Evolutionary conservation across 2,329 filamentous ascomycete genomes (phyloP), one percentile per base, ranked within the genome.

Genomic region (Elsinoe ampelina): DNA sequence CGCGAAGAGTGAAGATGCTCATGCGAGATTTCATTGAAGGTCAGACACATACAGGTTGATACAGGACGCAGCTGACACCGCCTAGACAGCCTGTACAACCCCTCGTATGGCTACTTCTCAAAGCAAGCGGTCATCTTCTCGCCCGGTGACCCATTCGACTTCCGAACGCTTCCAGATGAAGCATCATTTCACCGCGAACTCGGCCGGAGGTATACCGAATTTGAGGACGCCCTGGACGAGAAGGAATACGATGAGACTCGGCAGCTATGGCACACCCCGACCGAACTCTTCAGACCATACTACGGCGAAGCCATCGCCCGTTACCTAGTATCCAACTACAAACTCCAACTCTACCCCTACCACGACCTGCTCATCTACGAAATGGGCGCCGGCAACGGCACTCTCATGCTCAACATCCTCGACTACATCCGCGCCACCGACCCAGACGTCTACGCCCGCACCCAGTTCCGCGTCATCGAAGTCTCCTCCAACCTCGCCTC

Each of bases 351-450:
- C 57, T 97, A 93, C 70, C 93, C 93, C 2, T 96, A 97, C 76
- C 85, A 96, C 72, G 93, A 98, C 72, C 81, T 98, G 54, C 88
- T 95, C 65, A 95, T 98, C 70, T 98, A 96, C 79, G 93, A 98
- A 71, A 95, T 98, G 87, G 93, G 93, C 54, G 93, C 93, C 38
- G 93, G 93, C 65, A 92, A 95, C 66, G 93, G 93, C 61, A 98
- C 95, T 0, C 81, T 98, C 68, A 98, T 98, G 93, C 80, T 93
- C 68, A 98, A 98, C 71, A 91, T 98, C 58, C 80, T 98, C 60
- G 92, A 98, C 76, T 95, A 95, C 71, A 95, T 98, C 70, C 87
- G 91, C 61, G 85, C 88, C 62, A 80, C 85, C 43, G 88, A 97
- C 65, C 89, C 91, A 0, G 87, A 91, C 62, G 92, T 98, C 32